Base-by-base conservation (phyloP, 1,139 yeast species). In the Taphrina confusa region DNA sequence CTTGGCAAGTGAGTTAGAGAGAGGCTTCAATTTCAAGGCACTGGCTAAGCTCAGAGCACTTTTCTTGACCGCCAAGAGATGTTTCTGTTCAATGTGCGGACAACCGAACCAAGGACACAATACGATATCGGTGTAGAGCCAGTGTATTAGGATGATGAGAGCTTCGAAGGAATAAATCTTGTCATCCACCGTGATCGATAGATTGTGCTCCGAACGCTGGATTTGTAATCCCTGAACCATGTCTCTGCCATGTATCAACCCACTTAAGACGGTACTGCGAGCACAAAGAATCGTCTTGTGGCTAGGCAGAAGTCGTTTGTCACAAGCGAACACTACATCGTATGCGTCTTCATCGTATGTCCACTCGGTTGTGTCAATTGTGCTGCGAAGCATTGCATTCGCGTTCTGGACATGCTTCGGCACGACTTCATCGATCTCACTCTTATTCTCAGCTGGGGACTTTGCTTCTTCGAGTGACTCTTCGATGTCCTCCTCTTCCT, bases 81-180 rank as follows among this genome's bases (percentile, higher is more conserved):
- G 12, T 25, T 30, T 34, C 25, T 45, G 51, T 6, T 33, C 44
- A 2, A 44, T 44, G 34, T 33, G 20, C 3, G 65, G 44, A 40
- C 65, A 68, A 2, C 68, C 67, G 8, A 72, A 73, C 82, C 82
- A 79, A 1, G 76, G 69, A 30, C 73, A 75, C 5, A 75, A 51
- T 3, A 71, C 65, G 12, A 69, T 69, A 62, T 80, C 83, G 0
- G 84, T 80, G 67, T 82, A 82, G 1, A 81, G 57, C 60, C 74
- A 76, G 63, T 80, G 78, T 3, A 77, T 56, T 27, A 77, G 63
- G 2, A 78, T 68, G 11, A 74, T 66, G 30, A 76, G 68, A 1
- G 77, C 66, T 22, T 73, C 63, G 5, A 71, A 56, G 39, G 67
- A 66, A 14, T 66, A 50, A 5, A 6, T n/a, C 27, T 36, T 1